These are phyloP conservation scores for Didymella pomorum DNA, from an alignment of 2,329 filamentous ascomycete genomes.

Conservation along the genomic window DNA sequence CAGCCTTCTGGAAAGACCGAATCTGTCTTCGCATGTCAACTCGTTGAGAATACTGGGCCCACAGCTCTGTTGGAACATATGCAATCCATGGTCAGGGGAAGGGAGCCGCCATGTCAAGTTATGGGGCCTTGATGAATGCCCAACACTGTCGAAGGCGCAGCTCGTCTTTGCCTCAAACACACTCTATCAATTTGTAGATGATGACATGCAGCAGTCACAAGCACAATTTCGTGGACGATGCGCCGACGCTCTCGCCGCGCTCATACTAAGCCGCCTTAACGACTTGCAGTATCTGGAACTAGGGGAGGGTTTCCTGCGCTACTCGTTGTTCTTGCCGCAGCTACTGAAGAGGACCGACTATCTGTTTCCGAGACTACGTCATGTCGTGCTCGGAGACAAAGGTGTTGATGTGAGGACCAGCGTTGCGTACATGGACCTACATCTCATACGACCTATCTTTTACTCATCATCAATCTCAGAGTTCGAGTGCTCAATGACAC, in stretches of 20 bases:
- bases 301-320: constrained; percentile 35
- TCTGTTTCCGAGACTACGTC: constrained; percentile 30
- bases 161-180: constrained; percentile 32
- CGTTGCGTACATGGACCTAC: constrained; percentile 35
- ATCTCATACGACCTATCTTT: constrained; percentile 36
- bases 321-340: constrained; percentile 39
- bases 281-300: constrained; percentile 30
- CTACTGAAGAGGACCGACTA: constrained; percentile 32
- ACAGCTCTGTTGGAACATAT: constrained; percentile 30
- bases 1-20: constrained; percentile 33
- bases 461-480: constrained; percentile 28
- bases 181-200: constrained; percentile 35
- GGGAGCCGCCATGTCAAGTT: constrained; percentile 19
- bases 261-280: constrained; percentile 32
- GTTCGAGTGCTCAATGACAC: constrained; percentile 35
- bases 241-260: constrained; percentile 33
- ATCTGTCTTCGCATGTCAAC: constrained; percentile 24
- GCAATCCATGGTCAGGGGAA: constrained; percentile 31
- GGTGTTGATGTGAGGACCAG: constrained; percentile 18
- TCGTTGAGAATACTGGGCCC: constrained; percentile 28
- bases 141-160: constrained; percentile 26
- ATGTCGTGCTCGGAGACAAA: constrained; percentile 32
- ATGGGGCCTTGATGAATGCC: constrained; percentile 35
- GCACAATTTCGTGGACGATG: constrained; percentile 29
- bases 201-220: constrained; percentile 33